Percentiles rank a stretch among this genome's conserved stretches.
Conservation (phyloP, 768 basidiomycete species). For the Hebeloma cylindrosporum region DNA sequence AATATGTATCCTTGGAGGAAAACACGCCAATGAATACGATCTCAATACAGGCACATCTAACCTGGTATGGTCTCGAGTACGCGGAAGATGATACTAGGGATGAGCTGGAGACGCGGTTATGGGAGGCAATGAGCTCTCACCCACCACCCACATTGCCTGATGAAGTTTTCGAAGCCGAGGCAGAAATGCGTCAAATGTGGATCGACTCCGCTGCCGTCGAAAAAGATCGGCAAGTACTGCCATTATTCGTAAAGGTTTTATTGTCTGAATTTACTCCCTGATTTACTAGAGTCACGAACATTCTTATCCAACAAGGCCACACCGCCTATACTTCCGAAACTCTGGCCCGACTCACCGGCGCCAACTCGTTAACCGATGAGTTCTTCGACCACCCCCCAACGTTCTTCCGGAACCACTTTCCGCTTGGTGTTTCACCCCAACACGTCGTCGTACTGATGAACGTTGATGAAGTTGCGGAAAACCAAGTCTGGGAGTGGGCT, state of each 20-base stretch:
- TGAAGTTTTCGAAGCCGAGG: neutral
- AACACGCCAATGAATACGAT: too few species aligned
- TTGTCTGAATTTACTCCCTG: too few species aligned
- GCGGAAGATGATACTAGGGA: neutral
- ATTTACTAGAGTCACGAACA: too few species aligned
- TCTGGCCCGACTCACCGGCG: neutral
- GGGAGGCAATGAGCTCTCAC: neutral
- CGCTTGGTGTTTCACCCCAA: neutral
- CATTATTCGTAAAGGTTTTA: neutral
- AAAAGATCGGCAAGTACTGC: neutral
- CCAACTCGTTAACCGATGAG: neutral
- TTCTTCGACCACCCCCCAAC: slow-evolving; percentile 2
- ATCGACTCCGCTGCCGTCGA: neutral
- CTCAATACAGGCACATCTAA: neutral
- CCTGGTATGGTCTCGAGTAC: slow-evolving; percentile 6
- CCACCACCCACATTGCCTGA: neutral
- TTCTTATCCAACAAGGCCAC: neutral
- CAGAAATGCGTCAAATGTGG: neutral
- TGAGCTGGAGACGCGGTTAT: neutral
- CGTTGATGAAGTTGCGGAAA: neutral
- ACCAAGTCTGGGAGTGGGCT: neutral
- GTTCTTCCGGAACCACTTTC: slow-evolving; percentile 2
- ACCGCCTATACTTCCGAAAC: neutral
- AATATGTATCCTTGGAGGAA: neutral
- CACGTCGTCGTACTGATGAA: neutral